Evolutionary conservation across 2,329 filamentous ascomycete genomes (phyloP), one percentile per base, ranked within the genome.

Genomic region (Penicillium sclerotiorum): DNA sequence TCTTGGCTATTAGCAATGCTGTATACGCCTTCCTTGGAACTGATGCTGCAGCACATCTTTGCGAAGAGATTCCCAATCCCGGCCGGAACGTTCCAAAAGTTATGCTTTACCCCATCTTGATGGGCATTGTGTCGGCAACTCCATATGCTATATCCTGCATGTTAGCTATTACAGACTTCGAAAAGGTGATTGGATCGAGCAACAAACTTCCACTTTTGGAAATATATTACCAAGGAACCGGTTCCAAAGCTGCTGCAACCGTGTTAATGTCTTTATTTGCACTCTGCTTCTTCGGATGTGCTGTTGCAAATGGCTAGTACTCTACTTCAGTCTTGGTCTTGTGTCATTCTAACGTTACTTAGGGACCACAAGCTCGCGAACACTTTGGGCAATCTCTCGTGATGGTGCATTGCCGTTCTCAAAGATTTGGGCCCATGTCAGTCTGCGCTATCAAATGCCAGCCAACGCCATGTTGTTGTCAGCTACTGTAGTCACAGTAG

Each of bases 191-290:
- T n/a, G 44, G 47, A 22, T 32, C 49, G 8, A 32, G 44, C 2
- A 33, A 32, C 36, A 45, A 40, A 4, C 20, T 52, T n/a, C 49
- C 49, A 12, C 30, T 52, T 33, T 44, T 52, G 13, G 44, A 52
- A 20, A 47, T 52, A n/a, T 52, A 52, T 27, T 52, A 47, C 27
- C 49, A 52, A 23, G 36, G 39, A n/a, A 52, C 49, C 5, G 13
- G 42, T n/a, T 47, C 44, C 9, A 47, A 44, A 25, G 33, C 18
- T 21, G 44, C 44, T 11, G 25, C 49, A 9, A 25, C 44, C 4
- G 17, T 47, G 12, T 39, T 47, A 5, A 15, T 52, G 39, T 38
- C 44, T 25, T n/a, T 41, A 9, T 52, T 52, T 41, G 44, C 49
- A 11, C 40, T 52, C 13, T 52, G 45, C 21, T 52, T 52, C 15